Conservation (phyloP, 805 yeast genomes). For the Pichia eremophila region DNA sequence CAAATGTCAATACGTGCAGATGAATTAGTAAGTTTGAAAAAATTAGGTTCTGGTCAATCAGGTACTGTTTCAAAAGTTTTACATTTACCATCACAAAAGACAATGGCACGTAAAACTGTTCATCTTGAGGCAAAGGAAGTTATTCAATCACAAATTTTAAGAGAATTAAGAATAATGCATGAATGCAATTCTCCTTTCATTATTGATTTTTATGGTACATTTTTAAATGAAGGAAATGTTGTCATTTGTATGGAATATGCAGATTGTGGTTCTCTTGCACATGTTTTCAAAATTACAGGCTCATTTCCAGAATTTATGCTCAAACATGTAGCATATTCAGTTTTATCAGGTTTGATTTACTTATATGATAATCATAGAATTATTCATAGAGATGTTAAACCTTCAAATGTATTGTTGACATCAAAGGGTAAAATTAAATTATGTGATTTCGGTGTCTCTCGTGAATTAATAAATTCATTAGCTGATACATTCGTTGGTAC, state of each 20-base stretch:
- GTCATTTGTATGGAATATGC: conserved; percentile 93
- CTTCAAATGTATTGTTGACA: conserved; percentile 84
- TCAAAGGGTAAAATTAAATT: conserved; percentile 81
- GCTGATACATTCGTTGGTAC: conserved; percentile 99
- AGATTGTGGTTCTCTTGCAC: conserved; percentile 89
- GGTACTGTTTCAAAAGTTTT: conserved; percentile 86
- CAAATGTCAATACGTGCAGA: conserved; percentile 43
- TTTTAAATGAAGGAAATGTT: conserved; percentile 62
- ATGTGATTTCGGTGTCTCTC: conserved; percentile 94
- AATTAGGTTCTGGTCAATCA: conserved; percentile 87
- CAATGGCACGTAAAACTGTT: conserved; percentile 85
- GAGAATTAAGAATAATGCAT: conserved; percentile 85
- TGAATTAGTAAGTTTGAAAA: conserved; percentile 66
- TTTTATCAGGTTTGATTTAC: conserved; percentile 72
- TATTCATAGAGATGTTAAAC: conserved; percentile 93
- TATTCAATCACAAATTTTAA: conserved; percentile 71
- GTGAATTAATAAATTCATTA: conserved; percentile 84
- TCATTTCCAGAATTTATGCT: conserved; percentile 61
- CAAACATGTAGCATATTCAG: conserved; percentile 65
- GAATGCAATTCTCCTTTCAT: conserved; percentile 80
- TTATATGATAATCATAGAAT: conserved; percentile 77
- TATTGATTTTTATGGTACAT: conserved; percentile 87
- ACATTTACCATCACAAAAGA: conserved; percentile 79
- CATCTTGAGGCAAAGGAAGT: conserved; percentile 75
- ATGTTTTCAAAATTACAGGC: conserved; percentile 53